Base-by-base conservation (phyloP, 768 basidiomycete genomes). In the Boletus subparvulus region DNA sequence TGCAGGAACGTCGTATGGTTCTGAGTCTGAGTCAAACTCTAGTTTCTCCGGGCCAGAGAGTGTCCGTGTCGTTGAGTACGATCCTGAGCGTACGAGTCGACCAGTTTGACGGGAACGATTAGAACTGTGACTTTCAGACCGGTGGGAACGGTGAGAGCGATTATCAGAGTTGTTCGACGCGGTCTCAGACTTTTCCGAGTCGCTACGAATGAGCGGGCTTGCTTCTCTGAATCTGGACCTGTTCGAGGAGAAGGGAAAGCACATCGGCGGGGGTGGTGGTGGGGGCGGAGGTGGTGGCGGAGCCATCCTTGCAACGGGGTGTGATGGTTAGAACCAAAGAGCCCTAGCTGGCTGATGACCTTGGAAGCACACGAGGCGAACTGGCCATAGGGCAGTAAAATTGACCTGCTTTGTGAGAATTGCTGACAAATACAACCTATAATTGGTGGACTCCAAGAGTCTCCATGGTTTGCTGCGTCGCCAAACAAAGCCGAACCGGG, bases 1-100 rank as follows among this genome's bases (percentile, higher is more conserved):
- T 35, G 67, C 16, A 13, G 63, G 66, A 17, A 55, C 67, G 55
- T 83, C 83, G 69, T 86, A 87, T 46, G 74, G 74, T 60, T 87
- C 85, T 2, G 85, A 83, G 65, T 87, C 85, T 0, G 83, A 77
- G 58, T 77, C 77, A 61, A 86, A 87, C 3, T 81, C 77, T 19
- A 87, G 71, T 59, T 78, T 80, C 50, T 81, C 80, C 1, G 77
- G 70, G 28, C 66, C 66, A 37, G 79, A 74, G 24, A 80, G 59
- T 1, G 69, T 71, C 3, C 66, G 78, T 0, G 77, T 73, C 0
- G 77, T 74, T 0, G 82, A 81, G 55, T 73, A 73, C 43, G 81
- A 74, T 60, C 77, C 72, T 58, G 75, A 70, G 59, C 77, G 73
- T 56, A 71, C 73, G 54, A 78, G 64, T 46, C 73, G 64, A 44